Base-by-base conservation (phyloP, 495 filamentous ascomycete genomes). In the Aspergillus taichungensis region DNA sequence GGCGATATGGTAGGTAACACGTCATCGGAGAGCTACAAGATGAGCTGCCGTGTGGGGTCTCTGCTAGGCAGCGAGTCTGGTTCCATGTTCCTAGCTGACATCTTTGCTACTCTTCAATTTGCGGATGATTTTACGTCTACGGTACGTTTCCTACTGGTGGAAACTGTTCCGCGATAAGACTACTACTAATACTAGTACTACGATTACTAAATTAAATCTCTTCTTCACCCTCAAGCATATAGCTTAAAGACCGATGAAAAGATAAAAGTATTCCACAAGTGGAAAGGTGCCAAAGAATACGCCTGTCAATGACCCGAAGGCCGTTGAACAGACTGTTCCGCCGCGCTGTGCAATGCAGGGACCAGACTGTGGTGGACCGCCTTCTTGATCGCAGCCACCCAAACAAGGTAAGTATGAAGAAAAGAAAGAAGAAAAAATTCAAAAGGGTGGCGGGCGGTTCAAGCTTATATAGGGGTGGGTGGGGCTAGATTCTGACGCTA, bases 351-450 rank as follows among this genome's bases (percentile, higher is more conserved):
- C 81, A 82, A 85, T 85, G 80, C 75, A 84, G 79, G 79, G 67
- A 77, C 80, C 73, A 72, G 72, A 62, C 62, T 64, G 69, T 79
- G 72, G 71, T 67, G 67, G 54, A 63, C 73, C 63, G 72, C 65
- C 67, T 75, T 78, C 67, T 64, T 82, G 79, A 83, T 68, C 78
- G 66, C 70, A 61, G 69, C 63, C 67, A 66, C 71, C 69, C 71
- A 75, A 74, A 78, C 76, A 82, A 83, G 78, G 79, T 84, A 84
- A 82, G 78, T 82, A 83, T 83, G 76, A 80, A 76, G 74, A 80
- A 75, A 60, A 66, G 61, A 71, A 69, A 62, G 63, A 66, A 63
- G 63, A 67, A 59, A 55, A 55, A 50, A 29, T 42, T 31, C 3
- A 45, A 61, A 66, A 63, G 40, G 14, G 24, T 1, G 12, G 45